Evolutionary conservation across 306 rosid species (phyloP).

Genomic region (Cucurbita maxima): DNA sequence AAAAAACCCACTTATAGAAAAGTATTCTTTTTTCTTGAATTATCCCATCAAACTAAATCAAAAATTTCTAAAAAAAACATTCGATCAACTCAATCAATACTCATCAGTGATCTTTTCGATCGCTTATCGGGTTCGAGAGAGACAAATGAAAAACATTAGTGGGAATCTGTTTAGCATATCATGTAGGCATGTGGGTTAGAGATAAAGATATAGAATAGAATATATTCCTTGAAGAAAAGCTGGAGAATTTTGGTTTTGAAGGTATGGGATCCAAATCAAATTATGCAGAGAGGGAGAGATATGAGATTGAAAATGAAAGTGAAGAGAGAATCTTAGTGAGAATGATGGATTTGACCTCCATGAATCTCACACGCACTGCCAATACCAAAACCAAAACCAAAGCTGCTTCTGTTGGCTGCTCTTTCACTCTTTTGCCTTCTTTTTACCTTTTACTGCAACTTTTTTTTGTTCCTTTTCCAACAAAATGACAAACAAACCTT

Average conservation of each 20-base stretch:
- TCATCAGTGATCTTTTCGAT: background rate
- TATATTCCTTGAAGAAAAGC: background rate
- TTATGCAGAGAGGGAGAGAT: background rate
- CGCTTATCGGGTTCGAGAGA: background rate
- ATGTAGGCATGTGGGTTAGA: background rate
- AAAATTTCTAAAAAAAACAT: background rate
- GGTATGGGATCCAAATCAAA: background rate
- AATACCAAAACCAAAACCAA: constrained; percentile 4
- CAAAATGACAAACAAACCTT: background rate
- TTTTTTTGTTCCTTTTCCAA: background rate
- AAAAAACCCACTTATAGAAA: no score
- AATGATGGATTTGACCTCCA: constrained; percentile 5
- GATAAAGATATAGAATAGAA: background rate
- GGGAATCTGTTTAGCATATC: background rate
- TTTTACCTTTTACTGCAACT: background rate
- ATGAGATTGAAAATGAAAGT: background rate
- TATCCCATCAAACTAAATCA: background rate
- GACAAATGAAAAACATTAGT: background rate
- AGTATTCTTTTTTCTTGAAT: no score
- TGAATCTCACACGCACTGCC: constrained; percentile 3
- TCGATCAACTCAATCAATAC: background rate
- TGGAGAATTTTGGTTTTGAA: background rate
- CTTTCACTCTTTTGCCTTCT: background rate
- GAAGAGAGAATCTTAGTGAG: background rate
- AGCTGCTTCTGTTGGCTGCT: background rate